Percentiles rank a stretch among this genome's conserved stretches.
Conservation (phyloP, 2,329 filamentous ascomycete species). For the Akanthomyces uredinophilus region DNA sequence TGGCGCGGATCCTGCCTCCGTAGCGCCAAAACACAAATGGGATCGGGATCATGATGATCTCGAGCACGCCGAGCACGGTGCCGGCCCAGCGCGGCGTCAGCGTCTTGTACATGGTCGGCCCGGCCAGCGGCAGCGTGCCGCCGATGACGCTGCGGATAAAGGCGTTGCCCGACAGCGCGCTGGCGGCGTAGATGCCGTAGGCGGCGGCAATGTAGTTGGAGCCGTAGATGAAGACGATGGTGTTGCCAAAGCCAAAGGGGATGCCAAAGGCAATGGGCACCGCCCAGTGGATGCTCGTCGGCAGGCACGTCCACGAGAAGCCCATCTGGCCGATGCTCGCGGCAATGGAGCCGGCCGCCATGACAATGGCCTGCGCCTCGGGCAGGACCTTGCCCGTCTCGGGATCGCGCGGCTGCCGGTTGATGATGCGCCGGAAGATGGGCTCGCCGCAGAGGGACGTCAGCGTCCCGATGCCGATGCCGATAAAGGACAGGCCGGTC, state of each 20-base stretch:
- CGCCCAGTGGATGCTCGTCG: constrained; percentile 68
- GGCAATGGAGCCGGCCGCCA: constrained; percentile 67
- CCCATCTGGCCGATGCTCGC: constrained; percentile 72
- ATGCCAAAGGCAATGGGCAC: constrained; percentile 67
- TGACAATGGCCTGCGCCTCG: constrained; percentile 70
- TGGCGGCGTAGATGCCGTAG: constrained; percentile 73
- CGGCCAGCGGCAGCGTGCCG: constrained; percentile 67
- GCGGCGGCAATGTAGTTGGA: constrained; percentile 68
- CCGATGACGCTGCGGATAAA: constrained; percentile 64
- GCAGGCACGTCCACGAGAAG: constrained; percentile 78
- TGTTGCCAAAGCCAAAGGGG: constrained; percentile 69
- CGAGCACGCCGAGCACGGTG: constrained; percentile 63
- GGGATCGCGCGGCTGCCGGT: constrained; percentile 64
- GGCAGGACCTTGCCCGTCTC: constrained; percentile 64
- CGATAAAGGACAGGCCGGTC: constrained; percentile 70
- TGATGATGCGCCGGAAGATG: constrained; percentile 67
- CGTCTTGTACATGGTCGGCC: constrained; percentile 58
- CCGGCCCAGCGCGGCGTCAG: constrained; percentile 70
- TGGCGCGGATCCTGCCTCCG: constrained; percentile 42
- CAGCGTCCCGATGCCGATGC: constrained; percentile 54
- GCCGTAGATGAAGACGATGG: constrained; percentile 69
- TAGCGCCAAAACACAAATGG: constrained; percentile 66
- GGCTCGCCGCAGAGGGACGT: constrained; percentile 59
- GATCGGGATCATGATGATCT: constrained; percentile 66
- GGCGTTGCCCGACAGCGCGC: constrained; percentile 68